A percentile compares a stretch with the other conserved stretches of the same genome.
Evolutionary conservation across 306 rosid species (phyloP).

Genomic region (Purshia tridentata): DNA sequence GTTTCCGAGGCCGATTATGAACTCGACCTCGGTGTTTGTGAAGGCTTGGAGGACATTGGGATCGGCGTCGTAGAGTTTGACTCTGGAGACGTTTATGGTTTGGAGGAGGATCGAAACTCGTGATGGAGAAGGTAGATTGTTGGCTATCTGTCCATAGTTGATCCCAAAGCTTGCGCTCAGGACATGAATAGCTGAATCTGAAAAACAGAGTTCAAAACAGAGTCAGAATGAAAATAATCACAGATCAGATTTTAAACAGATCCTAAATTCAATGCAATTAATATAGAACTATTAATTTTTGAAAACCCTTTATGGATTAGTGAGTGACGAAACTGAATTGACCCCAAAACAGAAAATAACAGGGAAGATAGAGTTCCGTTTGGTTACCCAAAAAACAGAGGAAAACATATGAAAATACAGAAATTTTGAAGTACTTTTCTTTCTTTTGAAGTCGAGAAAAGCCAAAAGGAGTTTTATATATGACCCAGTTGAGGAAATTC

Average conservation of each 20-base stretch:
- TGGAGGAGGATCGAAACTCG: conserved; percentile 54
- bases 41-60: conserved; percentile 77
- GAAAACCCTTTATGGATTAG: not conserved
- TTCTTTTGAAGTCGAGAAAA: not conserved
- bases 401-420: not conserved
- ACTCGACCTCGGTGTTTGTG: conserved; percentile 57
- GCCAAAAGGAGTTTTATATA: not conserved
- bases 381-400: conserved; percentile 2
- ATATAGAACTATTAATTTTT: not conserved
- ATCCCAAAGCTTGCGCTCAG: conserved; percentile 59
- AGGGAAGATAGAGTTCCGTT: not conserved
- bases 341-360: conserved; percentile 10
- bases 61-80: conserved; percentile 89
- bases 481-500: not conserved
- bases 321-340: not conserved
- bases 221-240: not conserved
- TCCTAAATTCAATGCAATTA: not conserved
- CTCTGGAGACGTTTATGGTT: conserved; percentile 58
- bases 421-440: not conserved
- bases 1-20: conserved; percentile 72
- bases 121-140: conserved; percentile 69
- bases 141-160: conserved; percentile 88
- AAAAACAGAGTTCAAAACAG: conserved; percentile 26
- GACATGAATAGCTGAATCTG: conserved; percentile 49
- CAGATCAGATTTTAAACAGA: not conserved